These are phyloP conservation scores for Fusarium pseudoanthophilum DNA, from an alignment of 2,329 filamentous ascomycete genomes.

Conservation along the genomic window DNA sequence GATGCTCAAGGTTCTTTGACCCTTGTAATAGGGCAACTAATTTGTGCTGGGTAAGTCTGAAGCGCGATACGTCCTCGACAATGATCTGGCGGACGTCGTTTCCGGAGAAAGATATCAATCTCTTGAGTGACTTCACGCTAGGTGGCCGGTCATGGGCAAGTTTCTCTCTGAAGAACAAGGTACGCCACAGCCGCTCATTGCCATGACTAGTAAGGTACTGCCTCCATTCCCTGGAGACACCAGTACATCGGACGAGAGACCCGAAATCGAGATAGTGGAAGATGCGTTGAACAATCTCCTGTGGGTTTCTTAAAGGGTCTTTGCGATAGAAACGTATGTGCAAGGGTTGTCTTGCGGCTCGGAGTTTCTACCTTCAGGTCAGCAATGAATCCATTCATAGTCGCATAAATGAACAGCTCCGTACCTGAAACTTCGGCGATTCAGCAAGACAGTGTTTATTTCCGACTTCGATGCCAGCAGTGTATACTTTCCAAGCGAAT, in stretches of 20 bases:
- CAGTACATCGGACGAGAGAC: conserved; percentile 47
- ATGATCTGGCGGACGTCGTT: conserved; percentile 46
- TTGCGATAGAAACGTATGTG: conserved; percentile 48
- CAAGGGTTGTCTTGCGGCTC: conserved; percentile 49
- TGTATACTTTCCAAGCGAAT: conserved; percentile 55
- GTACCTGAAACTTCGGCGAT: conserved; percentile 50
- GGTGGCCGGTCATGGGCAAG: conserved; percentile 38
- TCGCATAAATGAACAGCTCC: not conserved
- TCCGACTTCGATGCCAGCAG: conserved; percentile 51
- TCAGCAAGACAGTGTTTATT: conserved; percentile 41
- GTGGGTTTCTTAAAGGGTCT: conserved; percentile 52
- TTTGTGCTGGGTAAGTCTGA: conserved; percentile 47
- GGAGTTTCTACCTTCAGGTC: conserved; percentile 47
- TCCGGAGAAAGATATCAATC: conserved; percentile 48
- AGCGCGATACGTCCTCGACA: conserved; percentile 41
- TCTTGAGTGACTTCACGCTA: conserved; percentile 40
- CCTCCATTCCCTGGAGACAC: conserved; percentile 50
- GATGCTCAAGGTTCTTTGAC: conserved; percentile 42
- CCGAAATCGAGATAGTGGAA: conserved; percentile 50
- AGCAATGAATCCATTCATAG: not conserved
- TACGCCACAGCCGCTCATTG: conserved; percentile 48
- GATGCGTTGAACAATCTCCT: conserved; percentile 52
- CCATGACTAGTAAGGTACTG: conserved; percentile 44
- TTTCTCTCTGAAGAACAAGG: conserved; percentile 45
- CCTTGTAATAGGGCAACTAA: conserved; percentile 43